These are phyloP conservation scores for Diaporthe amygdali DNA, from an alignment of 2,329 filamentous ascomycete species.

Conservation along the genomic window DNA sequence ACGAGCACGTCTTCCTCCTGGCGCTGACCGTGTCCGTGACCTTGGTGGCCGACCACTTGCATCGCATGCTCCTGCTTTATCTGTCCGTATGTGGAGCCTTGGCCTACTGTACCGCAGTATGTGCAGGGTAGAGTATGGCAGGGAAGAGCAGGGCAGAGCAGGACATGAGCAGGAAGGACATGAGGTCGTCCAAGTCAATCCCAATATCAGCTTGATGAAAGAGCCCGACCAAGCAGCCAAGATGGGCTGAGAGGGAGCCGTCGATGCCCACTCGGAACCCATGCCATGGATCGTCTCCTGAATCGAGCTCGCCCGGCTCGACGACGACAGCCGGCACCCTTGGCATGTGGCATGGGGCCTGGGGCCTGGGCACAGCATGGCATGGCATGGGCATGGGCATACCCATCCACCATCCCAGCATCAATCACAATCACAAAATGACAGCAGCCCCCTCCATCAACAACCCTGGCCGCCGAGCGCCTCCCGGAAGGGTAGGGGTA, in stretches of 20 bases:
- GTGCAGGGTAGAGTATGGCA: too few relatives aligned
- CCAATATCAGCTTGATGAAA: conserved; percentile 15
- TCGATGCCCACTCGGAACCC: background rate
- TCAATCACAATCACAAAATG: conserved; percentile 10
- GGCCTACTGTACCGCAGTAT: background rate
- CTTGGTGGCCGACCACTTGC: background rate
- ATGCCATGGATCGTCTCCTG: conserved; percentile 8
- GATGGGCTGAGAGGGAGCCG: conserved; percentile 6
- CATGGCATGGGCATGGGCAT: background rate
- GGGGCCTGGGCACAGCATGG: conserved; percentile 5
- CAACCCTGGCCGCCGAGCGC: background rate
- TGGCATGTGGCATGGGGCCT: background rate
- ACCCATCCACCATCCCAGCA: background rate
- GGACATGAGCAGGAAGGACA: background rate
- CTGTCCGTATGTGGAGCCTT: background rate
- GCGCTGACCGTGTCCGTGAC: background rate
- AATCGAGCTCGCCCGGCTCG: background rate
- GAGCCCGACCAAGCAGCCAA: background rate
- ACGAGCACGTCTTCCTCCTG: background rate
- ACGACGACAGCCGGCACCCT: background rate
- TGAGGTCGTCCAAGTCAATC: conserved; percentile 8
- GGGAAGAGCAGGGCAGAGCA: background rate
- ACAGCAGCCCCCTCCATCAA: background rate
- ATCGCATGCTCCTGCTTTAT: background rate
- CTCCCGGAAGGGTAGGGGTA: conserved; percentile 8